These are phyloP conservation scores for Xerocomellus chrysenteron DNA, from an alignment of 768 basidiomycete species.

Conservation along the genomic window DNA sequence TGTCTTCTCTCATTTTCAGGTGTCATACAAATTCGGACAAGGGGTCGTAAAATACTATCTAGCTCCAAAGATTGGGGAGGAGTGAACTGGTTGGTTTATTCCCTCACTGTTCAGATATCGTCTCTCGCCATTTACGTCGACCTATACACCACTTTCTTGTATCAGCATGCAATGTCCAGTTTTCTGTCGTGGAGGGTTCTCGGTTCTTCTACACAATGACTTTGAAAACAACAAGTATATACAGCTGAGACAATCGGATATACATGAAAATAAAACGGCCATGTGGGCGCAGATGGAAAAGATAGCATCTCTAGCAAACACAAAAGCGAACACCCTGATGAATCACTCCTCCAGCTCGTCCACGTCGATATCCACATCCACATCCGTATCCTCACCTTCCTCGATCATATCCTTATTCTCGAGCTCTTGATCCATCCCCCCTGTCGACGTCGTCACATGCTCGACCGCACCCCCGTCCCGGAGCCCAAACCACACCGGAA, in stretches of 20 bases:
- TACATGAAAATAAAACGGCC: constrained; percentile 1
- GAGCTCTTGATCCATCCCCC: background rate
- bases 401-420: constrained; percentile 1
- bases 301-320: constrained; percentile 15
- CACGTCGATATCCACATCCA: constrained; percentile 4
- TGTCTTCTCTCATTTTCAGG: constrained; percentile 42
- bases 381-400: constrained; percentile 11
- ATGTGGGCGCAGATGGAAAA: background rate
- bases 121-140: constrained; percentile 13
- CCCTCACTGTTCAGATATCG: constrained; percentile 8
- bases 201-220: background rate
- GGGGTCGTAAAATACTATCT: constrained; percentile 93
- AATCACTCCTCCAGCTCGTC: constrained; percentile 18
- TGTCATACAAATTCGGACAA: constrained; percentile 86
- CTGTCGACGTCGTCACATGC: background rate
- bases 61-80: constrained; percentile 93
- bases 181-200: background rate
- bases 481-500: constrained; percentile 68
- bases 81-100: constrained; percentile 39
- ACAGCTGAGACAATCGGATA: constrained; percentile 10
- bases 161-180: constrained; percentile 7
- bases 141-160: constrained; percentile 11
- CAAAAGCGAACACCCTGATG: background rate
- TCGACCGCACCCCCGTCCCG: constrained; percentile 13
- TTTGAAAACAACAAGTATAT: constrained; percentile 15